These are phyloP conservation scores for Pelargonium nanum DNA, from an alignment of 345 rosid species.

Conservation along the genomic window DNA sequence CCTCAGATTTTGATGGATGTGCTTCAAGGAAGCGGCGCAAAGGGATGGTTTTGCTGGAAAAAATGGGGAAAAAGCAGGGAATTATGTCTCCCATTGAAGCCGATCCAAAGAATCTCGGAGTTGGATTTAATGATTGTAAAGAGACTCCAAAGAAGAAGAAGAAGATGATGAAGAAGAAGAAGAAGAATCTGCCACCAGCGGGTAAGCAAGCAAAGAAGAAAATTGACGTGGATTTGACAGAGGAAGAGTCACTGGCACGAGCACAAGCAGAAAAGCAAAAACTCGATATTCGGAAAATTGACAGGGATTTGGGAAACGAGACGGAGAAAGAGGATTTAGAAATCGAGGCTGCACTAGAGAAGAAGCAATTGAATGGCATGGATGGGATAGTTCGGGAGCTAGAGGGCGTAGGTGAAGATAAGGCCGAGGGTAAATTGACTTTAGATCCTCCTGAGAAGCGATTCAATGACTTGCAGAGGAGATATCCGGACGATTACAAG, in stretches of 20 bases:
- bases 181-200: slow-evolving; percentile 7
- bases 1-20: slow-evolving; percentile 34
- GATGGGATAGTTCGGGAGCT: slow-evolving; percentile 40
- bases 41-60: slow-evolving; percentile 73
- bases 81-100: slow-evolving; percentile 78
- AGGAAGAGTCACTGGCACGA: slow-evolving; percentile 70
- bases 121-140: slow-evolving; percentile 82
- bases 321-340: slow-evolving; percentile 73
- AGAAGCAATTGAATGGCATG: slow-evolving; percentile 51
- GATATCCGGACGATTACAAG: slow-evolving; percentile 60
- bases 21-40: slow-evolving; percentile 42
- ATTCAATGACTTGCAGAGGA: slow-evolving; percentile 41
- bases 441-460: slow-evolving; percentile 45
- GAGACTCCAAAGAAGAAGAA: slow-evolving; percentile 44
- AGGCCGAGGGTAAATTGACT: slow-evolving; percentile 44
- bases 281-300: slow-evolving; percentile 79
- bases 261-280: slow-evolving; percentile 68
- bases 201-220: slow-evolving; percentile 28
- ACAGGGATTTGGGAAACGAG: slow-evolving; percentile 71
- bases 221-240: slow-evolving; percentile 37
- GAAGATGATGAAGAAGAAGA: slow-evolving; percentile 15
- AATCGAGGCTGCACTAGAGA: slow-evolving; percentile 37
- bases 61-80: slow-evolving; percentile 91
- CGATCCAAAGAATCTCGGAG: slow-evolving; percentile 85
- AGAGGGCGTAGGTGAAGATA: slow-evolving; percentile 44